phyloP scores from a whole-genome alignment of 371 early-diverging fungal genomes.

The Circinella umbellata region DNA sequence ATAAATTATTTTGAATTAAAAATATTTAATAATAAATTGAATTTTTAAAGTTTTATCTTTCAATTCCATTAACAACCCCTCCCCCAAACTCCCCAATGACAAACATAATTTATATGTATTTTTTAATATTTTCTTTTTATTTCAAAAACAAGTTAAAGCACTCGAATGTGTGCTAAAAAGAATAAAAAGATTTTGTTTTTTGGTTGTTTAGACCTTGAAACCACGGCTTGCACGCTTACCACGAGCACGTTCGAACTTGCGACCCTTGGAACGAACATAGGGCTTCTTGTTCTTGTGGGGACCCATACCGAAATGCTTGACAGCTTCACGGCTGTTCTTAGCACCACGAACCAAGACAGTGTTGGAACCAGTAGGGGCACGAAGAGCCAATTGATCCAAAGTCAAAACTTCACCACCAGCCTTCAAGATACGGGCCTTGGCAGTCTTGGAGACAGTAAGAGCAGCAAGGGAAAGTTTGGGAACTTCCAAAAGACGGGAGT shows the following conservation, averaged over 20 bases:
- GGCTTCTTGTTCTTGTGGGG: constrained; percentile 88
- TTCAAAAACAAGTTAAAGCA: neutral
- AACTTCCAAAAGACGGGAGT: constrained; percentile 89
- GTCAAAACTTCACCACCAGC: constrained; percentile 99
- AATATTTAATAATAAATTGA: too few species aligned
- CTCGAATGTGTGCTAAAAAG: neutral
- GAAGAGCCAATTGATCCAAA: constrained; percentile 97
- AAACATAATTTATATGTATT: too few species aligned
- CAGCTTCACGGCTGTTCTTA: constrained; percentile 92
- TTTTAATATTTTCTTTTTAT: too few species aligned
- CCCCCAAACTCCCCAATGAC: too few species aligned
- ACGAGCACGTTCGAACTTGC: constrained; percentile 99
- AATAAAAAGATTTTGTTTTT: neutral
- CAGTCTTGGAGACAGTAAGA: constrained; percentile 93
- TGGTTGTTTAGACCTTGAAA: constrained; percentile 79
- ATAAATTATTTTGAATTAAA: too few species aligned
- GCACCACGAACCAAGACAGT: constrained; percentile 95
- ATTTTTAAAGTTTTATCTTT: too few species aligned
- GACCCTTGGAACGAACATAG: constrained; percentile 97
- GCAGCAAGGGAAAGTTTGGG: constrained; percentile 97
- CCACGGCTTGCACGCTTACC: constrained; percentile 97
- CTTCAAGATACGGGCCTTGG: constrained; percentile 96
- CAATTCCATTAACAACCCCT: too few species aligned
- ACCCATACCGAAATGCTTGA: constrained; percentile 85
- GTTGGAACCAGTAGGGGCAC: constrained; percentile 96